Conservation (phyloP, 495 filamentous ascomycete species). For the Penicillium verhagenii region DNA sequence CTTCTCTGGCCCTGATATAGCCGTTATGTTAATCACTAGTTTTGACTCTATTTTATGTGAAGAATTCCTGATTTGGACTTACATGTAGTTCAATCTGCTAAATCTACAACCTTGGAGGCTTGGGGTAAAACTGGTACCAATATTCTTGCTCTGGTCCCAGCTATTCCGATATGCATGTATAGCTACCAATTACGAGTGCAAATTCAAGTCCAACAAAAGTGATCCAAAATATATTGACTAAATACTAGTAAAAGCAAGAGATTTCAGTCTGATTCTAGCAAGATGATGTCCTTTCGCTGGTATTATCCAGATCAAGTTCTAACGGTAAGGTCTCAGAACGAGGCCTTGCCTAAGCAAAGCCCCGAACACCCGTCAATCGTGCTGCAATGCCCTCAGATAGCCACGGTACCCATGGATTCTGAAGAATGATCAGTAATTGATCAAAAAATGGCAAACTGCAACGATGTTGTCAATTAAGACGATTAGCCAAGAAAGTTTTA, state of each 20-base stretch:
- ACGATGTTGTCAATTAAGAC: background rate
- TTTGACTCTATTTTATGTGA: background rate
- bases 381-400: conserved; percentile 4
- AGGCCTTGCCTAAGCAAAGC: conserved; percentile 25
- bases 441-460: background rate
- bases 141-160: background rate
- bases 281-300: conserved; percentile 50
- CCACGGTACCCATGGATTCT: background rate
- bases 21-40: background rate
- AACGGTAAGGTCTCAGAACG: conserved; percentile 52
- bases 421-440: background rate
- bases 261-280: background rate
- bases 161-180: background rate
- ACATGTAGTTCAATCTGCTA: too few species aligned
- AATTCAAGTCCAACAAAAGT: background rate
- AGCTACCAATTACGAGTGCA: too few species aligned
- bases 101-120: too few species aligned
- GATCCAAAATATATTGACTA: background rate
- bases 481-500: background rate
- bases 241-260: background rate
- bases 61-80: too few species aligned
- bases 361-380: conserved; percentile 43
- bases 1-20: background rate
- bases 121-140: too few species aligned
- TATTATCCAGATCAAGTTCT: conserved; percentile 56